A percentile compares a stretch with the other conserved stretches of the same genome.
These are phyloP conservation scores for Pseudogymnoascus sp. DNA, from an alignment of 2,329 filamentous ascomycete genomes.

Conservation along the genomic window DNA sequence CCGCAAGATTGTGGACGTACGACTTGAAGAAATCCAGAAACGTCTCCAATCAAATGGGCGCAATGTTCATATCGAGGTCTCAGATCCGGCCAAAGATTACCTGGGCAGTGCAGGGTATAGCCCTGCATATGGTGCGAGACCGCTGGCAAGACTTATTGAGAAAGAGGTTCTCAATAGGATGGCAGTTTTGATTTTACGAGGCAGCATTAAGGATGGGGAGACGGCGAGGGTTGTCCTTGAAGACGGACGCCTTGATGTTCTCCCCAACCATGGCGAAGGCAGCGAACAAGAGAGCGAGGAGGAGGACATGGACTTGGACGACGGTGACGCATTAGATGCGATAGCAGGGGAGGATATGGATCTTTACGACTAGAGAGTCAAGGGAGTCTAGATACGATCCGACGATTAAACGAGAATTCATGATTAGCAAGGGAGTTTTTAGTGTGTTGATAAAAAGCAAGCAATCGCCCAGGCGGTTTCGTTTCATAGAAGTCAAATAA, in stretches of 20 bases:
- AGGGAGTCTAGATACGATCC: neutral
- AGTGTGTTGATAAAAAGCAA: neutral
- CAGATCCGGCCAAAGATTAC: conserved; percentile 83
- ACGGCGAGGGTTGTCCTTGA: conserved; percentile 69
- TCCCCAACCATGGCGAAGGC: conserved; percentile 75
- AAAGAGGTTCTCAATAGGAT: conserved; percentile 93
- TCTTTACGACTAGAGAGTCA: conserved; percentile 34
- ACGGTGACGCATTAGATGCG: conserved; percentile 47
- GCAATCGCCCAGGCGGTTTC: neutral
- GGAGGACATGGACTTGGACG: conserved; percentile 54
- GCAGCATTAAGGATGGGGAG: conserved; percentile 80
- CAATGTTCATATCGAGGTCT: conserved; percentile 77
- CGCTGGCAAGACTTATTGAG: conserved; percentile 83
- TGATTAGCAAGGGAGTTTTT: neutral
- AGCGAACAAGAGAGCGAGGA: conserved; percentile 65
- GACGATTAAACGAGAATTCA: neutral
- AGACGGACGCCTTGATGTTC: conserved; percentile 70
- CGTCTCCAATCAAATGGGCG: conserved; percentile 78
- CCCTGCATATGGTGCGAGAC: conserved; percentile 87
- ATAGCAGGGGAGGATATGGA: conserved; percentile 51
- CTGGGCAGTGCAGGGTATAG: conserved; percentile 87
- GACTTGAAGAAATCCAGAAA: conserved; percentile 82
- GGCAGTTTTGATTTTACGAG: conserved; percentile 83
- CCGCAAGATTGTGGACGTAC: conserved; percentile 88
- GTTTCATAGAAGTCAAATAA: conserved; percentile 3